A percentile compares a stretch with the other conserved stretches of the same genome.
Conservation (phyloP, 306 rosid species). For the Hippophae gyantsensis region DNA sequence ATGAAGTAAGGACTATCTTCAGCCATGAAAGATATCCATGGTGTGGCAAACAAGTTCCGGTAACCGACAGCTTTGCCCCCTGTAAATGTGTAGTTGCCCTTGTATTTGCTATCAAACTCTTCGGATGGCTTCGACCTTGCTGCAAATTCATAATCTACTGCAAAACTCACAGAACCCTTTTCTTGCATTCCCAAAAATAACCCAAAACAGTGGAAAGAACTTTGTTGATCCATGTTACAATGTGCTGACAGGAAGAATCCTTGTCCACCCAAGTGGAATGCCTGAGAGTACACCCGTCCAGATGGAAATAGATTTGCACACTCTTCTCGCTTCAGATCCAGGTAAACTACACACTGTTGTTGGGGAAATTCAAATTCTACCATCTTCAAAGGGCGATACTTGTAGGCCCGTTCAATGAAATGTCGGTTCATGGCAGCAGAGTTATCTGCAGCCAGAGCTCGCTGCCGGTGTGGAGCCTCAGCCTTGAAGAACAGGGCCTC, state of each 20-base stretch:
- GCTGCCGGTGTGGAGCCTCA: constrained; percentile 88
- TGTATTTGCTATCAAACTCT: constrained; percentile 86
- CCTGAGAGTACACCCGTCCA: constrained; percentile 94
- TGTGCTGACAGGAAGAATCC: constrained; percentile 97
- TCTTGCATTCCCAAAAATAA: constrained; percentile 97
- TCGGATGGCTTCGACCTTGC: constrained; percentile 74
- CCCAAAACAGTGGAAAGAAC: constrained; percentile 92
- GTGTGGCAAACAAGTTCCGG: constrained; percentile 75
- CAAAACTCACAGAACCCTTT: constrained; percentile 81
- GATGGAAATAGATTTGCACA: constrained; percentile 71
- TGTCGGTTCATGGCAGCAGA: constrained; percentile 46
- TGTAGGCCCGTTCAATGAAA: constrained; percentile 84
- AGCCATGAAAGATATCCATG: constrained; percentile 74
- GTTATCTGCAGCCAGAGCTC: constrained; percentile 68
- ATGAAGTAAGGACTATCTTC: constrained; percentile 82
- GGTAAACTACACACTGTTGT: constrained; percentile 86
- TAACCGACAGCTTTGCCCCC: constrained; percentile 99
- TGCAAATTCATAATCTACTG: constrained; percentile 91
- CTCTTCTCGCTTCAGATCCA: constrained; percentile 91
- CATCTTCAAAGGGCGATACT: constrained; percentile 93
- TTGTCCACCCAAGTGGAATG: constrained; percentile 96
- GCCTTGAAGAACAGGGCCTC: constrained; percentile 93
- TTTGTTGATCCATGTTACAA: constrained; percentile 98
- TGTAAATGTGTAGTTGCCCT: constrained; percentile 87
- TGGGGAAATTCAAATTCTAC: constrained; percentile 90